Conservation (phyloP, 257 asterid species). For the Gardenia jasminoides region DNA sequence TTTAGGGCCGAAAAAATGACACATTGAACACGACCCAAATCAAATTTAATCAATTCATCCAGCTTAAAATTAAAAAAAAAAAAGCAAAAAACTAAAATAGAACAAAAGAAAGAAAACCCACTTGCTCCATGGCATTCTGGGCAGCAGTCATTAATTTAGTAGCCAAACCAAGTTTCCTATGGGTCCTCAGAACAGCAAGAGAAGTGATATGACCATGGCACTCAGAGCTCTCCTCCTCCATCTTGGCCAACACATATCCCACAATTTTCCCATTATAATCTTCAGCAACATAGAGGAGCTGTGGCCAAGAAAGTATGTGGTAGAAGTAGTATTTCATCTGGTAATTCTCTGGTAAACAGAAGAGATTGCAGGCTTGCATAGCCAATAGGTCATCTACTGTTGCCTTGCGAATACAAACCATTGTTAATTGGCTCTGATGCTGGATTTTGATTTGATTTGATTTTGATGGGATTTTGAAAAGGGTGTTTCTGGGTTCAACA, state of each 20-base stretch:
- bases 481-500: slow-evolving; percentile 11
- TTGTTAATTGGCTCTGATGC: slow-evolving; percentile 11
- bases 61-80: neutral
- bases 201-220: slow-evolving; percentile 99
- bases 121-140: slow-evolving; percentile 99
- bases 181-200: slow-evolving; percentile 97
- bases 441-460: neutral
- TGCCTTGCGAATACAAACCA: slow-evolving; percentile 98
- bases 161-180: slow-evolving; percentile 90
- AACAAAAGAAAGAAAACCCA: neutral
- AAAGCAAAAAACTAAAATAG: neutral
- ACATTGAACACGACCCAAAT: neutral
- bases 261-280: slow-evolving; percentile 96
- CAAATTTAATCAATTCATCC: neutral
- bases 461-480: neutral
- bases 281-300: slow-evolving; percentile 94
- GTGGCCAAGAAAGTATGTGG: slow-evolving; percentile 99
- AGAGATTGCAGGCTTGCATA: slow-evolving; percentile 93
- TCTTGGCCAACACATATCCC: slow-evolving; percentile 92
- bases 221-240: slow-evolving; percentile 95
- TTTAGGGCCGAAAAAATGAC: too few species aligned
- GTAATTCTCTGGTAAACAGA: slow-evolving; percentile 93
- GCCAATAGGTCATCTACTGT: slow-evolving; percentile 85
- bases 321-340: slow-evolving; percentile 97
- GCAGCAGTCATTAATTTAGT: slow-evolving; percentile 99